Evolutionary conservation across 768 basidiomycete genomes (phyloP).

Genomic region (Mycena leptocephala): DNA sequence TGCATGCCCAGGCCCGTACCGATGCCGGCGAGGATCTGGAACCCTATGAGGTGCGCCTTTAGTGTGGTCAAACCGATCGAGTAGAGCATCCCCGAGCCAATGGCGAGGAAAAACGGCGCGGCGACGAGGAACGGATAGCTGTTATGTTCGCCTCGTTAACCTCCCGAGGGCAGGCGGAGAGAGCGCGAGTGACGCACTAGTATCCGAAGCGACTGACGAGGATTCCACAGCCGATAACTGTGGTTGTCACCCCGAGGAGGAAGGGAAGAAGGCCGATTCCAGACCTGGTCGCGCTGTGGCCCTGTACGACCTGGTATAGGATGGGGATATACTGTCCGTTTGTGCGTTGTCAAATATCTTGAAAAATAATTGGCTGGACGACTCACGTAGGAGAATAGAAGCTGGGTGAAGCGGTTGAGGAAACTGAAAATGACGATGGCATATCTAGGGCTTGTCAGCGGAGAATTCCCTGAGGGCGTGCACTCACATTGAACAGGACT

Average conservation of each 20-base stretch:
- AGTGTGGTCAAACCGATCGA: neutral
- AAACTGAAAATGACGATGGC: neutral
- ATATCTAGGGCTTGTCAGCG: neutral
- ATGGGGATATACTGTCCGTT: conserved; percentile 34
- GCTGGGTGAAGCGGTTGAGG: neutral
- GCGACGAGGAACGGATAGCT: conserved; percentile 28
- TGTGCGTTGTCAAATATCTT: neutral
- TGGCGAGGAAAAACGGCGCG: conserved; percentile 31
- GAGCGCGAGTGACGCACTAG: conserved; percentile 1
- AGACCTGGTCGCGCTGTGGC: conserved; percentile 38
- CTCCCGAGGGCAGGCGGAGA: neutral
- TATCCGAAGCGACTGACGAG: neutral
- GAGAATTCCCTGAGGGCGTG: neutral
- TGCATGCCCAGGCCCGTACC: conserved; percentile 28
- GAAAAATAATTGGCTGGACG: neutral
- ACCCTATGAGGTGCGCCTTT: neutral
- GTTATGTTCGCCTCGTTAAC: neutral
- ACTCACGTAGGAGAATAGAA: neutral
- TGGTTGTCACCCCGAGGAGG: conserved; percentile 29
- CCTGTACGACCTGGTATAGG: conserved; percentile 38
- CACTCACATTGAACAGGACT: neutral
- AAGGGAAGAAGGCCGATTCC: conserved; percentile 42
- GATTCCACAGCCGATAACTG: conserved; percentile 16
- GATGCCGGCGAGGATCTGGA: conserved; percentile 25
- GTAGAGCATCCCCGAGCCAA: conserved; percentile 31